Evolutionary conservation across 192 early-diverging fungal genomes (phyloP).

Genomic region (Coemansia sp.): DNA sequence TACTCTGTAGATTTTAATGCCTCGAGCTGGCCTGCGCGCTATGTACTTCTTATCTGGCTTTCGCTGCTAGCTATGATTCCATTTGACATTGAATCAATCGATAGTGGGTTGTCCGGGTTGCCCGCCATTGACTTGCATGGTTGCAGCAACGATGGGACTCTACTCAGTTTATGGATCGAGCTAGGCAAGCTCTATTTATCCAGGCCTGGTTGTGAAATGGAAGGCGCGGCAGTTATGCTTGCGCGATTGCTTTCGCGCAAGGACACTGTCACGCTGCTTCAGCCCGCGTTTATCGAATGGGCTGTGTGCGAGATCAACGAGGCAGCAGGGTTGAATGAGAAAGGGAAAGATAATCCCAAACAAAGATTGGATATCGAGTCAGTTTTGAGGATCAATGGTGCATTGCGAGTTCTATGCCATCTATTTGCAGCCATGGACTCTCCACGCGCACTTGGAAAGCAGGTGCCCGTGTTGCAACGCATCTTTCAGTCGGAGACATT

Average conservation of each 20-base stretch:
- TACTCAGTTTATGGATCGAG: conserved; percentile 70
- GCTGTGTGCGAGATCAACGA: conserved; percentile 40
- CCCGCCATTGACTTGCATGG: conserved; percentile 1
- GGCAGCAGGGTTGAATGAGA: conserved; percentile 1
- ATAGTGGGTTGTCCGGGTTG: conserved; percentile 59
- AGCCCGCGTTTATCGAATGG: conserved; percentile 75
- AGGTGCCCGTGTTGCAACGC: conserved; percentile 21
- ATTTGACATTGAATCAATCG: conserved; percentile 87
- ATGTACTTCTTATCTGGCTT: conserved; percentile 85
- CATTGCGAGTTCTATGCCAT: conserved; percentile 46
- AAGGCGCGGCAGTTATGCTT: conserved; percentile 80
- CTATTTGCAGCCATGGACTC: conserved; percentile 45
- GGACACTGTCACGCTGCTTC: conserved; percentile 64
- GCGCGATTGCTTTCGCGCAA: conserved; percentile 79
- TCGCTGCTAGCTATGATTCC: conserved; percentile 95
- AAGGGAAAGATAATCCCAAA: neutral
- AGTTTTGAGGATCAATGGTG: conserved; percentile 40
- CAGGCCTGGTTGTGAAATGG: conserved; percentile 82
- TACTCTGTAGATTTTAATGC: conserved; percentile 5
- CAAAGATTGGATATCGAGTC: conserved; percentile 20
- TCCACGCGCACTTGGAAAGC: conserved; percentile 2
- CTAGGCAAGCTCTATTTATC: conserved; percentile 65
- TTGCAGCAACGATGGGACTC: conserved; percentile 16
- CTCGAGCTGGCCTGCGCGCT: conserved; percentile 75
- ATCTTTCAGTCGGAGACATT: conserved; percentile 52